A percentile compares a stretch with the other conserved stretches of the same genome.
phyloP scores from a whole-genome alignment of 371 early-diverging fungal species.

The Mucor plumbeus region DNA sequence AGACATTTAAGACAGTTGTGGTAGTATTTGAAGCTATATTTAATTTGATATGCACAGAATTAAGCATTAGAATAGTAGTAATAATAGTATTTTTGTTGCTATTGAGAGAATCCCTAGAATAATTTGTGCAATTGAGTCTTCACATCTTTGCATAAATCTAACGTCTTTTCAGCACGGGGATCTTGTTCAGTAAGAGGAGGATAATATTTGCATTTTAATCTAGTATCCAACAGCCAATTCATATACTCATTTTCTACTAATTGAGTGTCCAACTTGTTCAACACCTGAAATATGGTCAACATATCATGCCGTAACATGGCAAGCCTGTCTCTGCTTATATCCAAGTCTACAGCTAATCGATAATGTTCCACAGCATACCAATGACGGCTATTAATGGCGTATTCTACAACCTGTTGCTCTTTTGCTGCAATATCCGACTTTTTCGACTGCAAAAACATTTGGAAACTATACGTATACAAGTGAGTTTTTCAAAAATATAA shows the following conservation, averaged over 20 bases:
- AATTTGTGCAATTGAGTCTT: conserved; percentile 8
- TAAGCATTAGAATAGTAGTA: too few species aligned
- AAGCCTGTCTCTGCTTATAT: conserved; percentile 52
- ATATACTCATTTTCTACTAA: conserved; percentile 53
- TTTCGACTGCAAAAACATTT: conserved; percentile 1
- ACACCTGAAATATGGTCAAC: conserved; percentile 46
- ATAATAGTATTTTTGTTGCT: too few species aligned
- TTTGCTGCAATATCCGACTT: neutral
- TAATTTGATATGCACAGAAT: too few species aligned
- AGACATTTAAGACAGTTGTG: too few species aligned
- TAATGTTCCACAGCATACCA: conserved; percentile 42
- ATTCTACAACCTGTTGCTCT: conserved; percentile 4
- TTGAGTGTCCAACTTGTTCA: conserved; percentile 54
- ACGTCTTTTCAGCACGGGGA: conserved; percentile 8
- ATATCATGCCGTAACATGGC: conserved; percentile 55
- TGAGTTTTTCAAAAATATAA: neutral
- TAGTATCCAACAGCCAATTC: conserved; percentile 60
- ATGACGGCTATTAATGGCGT: conserved; percentile 1
- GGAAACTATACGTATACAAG: neutral
- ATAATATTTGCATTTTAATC: conserved; percentile 35
- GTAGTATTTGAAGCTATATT: too few species aligned
- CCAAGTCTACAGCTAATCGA: conserved; percentile 47
- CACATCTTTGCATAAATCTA: conserved; percentile 13
- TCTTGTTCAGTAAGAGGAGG: conserved; percentile 1
- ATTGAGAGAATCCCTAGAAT: neutral